Evolutionary conservation across 805 yeast genomes (phyloP).

Genomic region (Yarrowia porcina): DNA sequence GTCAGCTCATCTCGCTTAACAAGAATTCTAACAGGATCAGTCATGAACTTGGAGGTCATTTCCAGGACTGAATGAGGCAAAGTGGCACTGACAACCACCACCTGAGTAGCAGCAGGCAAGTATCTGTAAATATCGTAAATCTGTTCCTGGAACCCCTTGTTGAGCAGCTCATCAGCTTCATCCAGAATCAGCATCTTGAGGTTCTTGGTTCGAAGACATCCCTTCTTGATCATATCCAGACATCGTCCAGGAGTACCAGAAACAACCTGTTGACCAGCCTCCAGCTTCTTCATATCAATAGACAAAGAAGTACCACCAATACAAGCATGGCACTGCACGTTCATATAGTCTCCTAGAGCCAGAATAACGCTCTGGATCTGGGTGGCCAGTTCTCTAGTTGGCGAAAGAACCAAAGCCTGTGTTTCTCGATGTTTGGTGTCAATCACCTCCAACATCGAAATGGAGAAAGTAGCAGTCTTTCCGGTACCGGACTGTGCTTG

Average conservation of each 20-base stretch:
- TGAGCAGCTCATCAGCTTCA: constrained; percentile 97
- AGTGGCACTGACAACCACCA: constrained; percentile 92
- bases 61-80: constrained; percentile 89
- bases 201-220: constrained; percentile 74
- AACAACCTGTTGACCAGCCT: constrained; percentile 85
- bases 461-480: constrained; percentile 84
- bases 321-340: constrained; percentile 90
- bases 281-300: constrained; percentile 81
- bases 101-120: constrained; percentile 87
- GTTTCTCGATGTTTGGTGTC: constrained; percentile 70
- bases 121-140: constrained; percentile 88
- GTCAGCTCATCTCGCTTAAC: constrained; percentile 96
- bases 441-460: constrained; percentile 56
- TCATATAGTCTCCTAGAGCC: constrained; percentile 86
- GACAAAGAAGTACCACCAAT: constrained; percentile 93
- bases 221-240: constrained; percentile 89
- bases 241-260: constrained; percentile 99
- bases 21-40: constrained; percentile 87
- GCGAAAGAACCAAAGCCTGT: constrained; percentile 92
- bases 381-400: constrained; percentile 95
- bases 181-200: constrained; percentile 93
- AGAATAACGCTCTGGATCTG: constrained; percentile 93
- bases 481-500: constrained; percentile 92
- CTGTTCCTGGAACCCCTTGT: constrained; percentile 91
- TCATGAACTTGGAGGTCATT: constrained; percentile 90